Conservation (phyloP, 352 stramenopile genomes). For the Phytopythium vexans region DNA sequence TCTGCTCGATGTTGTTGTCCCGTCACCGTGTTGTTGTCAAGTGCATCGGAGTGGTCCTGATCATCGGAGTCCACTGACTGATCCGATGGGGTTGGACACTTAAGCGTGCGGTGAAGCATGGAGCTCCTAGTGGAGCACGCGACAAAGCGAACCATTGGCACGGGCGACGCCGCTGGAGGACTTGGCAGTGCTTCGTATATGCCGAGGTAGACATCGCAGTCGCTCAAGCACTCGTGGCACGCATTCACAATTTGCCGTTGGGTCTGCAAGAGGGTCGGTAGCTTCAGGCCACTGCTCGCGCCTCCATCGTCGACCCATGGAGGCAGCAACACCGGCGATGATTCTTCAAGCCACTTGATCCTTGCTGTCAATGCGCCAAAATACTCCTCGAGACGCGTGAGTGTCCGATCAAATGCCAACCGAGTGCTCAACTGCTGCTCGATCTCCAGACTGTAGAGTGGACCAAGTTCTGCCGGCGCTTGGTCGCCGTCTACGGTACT, state of each 20-base stretch:
- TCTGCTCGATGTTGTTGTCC: not conserved
- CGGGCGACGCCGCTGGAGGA: conserved; percentile 17
- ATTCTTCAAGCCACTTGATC: conserved; percentile 20
- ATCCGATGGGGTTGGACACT: conserved; percentile 5
- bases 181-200: conserved; percentile 57
- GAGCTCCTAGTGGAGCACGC: conserved; percentile 45
- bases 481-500: not conserved
- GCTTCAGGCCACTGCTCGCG: conserved; percentile 9
- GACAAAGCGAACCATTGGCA: conserved; percentile 38
- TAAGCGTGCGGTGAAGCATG: conserved; percentile 38
- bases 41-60: no score
- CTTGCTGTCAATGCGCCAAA: conserved; percentile 25
- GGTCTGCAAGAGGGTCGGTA: conserved; percentile 58
- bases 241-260: conserved; percentile 56
- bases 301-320: conserved; percentile 8
- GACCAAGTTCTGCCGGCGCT: not conserved
- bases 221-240: conserved; percentile 50
- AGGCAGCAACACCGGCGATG: conserved; percentile 3
- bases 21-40: not conserved
- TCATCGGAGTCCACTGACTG: no score
- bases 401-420: conserved; percentile 44
- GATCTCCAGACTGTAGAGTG: conserved; percentile 49
- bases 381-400: conserved; percentile 36
- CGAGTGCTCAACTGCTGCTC: conserved; percentile 52
- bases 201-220: conserved; percentile 71